These are phyloP conservation scores for Clathrospora elynae DNA, from an alignment of 2,329 filamentous ascomycete species.

Conservation along the genomic window DNA sequence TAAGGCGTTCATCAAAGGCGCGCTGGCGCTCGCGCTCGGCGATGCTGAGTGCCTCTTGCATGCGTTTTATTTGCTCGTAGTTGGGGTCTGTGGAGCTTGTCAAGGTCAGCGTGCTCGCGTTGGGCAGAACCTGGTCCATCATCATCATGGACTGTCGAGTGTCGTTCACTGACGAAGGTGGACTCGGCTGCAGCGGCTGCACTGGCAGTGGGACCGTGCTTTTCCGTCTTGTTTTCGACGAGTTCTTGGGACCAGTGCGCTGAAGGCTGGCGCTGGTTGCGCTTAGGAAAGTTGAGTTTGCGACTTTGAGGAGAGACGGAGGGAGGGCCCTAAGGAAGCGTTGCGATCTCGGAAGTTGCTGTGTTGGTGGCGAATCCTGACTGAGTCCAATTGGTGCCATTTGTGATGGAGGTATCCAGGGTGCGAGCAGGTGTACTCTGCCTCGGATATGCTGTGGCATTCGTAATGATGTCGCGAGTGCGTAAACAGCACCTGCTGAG, in stretches of 20 bases:
- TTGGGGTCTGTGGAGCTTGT: constrained; percentile 38
- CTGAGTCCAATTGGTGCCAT: constrained; percentile 61
- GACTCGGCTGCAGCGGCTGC: constrained; percentile 10
- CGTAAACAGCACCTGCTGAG: constrained; percentile 97
- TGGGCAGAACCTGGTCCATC: constrained; percentile 56
- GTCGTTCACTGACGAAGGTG: constrained; percentile 37
- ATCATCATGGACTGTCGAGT: constrained; percentile 55
- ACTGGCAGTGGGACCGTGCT: constrained; percentile 29
- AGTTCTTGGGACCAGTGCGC: constrained; percentile 59
- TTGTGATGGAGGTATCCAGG: constrained; percentile 88
- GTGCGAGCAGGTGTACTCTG: constrained; percentile 89
- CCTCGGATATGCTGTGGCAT: constrained; percentile 97
- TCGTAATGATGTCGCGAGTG: constrained; percentile 88
- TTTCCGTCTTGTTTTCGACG: constrained; percentile 43
- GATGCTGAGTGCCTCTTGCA: constrained; percentile 61
- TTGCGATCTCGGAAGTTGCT: constrained; percentile 88
- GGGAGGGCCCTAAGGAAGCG: constrained; percentile 88
- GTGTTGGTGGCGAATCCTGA: constrained; percentile 76
- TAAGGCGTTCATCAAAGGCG: constrained; percentile 82
- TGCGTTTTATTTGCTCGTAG: constrained; percentile 34
- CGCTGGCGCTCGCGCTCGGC: constrained; percentile 73
- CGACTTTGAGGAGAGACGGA: constrained; percentile 87
- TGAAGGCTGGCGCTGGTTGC: constrained; percentile 82
- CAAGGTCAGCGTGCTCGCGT: constrained; percentile 42
- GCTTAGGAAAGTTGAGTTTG: constrained; percentile 94